A percentile compares a stretch with the other conserved stretches of the same genome.
phyloP scores from a whole-genome alignment of 768 basidiomycete species.

The Arthromyces matolae region DNA sequence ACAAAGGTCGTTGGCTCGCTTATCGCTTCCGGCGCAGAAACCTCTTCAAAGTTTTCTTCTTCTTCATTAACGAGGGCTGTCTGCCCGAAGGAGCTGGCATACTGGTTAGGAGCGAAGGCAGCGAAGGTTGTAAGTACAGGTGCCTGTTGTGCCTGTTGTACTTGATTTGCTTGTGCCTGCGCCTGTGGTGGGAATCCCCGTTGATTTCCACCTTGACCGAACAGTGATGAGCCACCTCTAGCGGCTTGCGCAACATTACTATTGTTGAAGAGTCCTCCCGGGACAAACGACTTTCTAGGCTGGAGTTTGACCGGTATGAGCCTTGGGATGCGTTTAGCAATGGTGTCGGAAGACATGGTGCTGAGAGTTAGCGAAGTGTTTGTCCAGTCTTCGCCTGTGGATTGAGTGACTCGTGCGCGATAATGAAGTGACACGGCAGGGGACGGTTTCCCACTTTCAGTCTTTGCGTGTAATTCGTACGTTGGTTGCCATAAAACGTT shows the following conservation, averaged over 20 bases:
- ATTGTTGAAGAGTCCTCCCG: neutral
- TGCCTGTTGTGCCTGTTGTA: neutral
- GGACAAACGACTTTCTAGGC: neutral
- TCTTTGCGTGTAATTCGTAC: constrained; percentile 57
- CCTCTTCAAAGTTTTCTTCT: constrained; percentile 29
- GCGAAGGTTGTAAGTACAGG: neutral
- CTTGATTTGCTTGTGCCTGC: neutral
- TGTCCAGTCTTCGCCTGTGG: constrained; percentile 61
- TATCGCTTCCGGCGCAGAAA: constrained; percentile 20
- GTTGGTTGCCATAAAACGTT: constrained; percentile 49
- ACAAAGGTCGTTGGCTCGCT: constrained; percentile 41
- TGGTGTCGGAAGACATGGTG: constrained; percentile 39
- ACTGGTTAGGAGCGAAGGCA: neutral
- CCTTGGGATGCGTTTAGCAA: constrained; percentile 31
- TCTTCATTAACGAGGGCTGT: neutral
- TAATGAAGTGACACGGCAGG: constrained; percentile 48
- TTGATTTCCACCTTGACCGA: neutral
- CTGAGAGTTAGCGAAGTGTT: constrained; percentile 48
- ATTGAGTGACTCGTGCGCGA: constrained; percentile 49
- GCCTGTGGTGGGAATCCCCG: no score
- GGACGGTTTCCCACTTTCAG: constrained; percentile 40
- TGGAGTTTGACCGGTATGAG: constrained; percentile 31
- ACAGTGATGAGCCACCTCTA: neutral
- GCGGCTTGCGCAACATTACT: neutral
- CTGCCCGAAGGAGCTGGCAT: neutral